Percentiles rank a stretch among this genome's conserved stretches.
Evolutionary conservation across 148 eudicot genomes (phyloP).

Genomic region (Rhododendron simsii): DNA sequence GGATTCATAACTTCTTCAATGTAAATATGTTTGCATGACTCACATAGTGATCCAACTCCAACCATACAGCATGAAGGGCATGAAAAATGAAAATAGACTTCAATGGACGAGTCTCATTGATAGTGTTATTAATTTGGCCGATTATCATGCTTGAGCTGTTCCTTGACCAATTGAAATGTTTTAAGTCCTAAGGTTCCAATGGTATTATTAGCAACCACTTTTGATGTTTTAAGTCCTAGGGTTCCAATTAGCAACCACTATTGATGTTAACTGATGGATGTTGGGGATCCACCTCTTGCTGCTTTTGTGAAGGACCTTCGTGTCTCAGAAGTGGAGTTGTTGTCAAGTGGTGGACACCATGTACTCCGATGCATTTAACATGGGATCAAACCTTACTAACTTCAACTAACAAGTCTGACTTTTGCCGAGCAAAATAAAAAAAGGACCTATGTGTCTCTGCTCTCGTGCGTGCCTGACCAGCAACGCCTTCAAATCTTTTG

Average conservation of each 20-base stretch:
- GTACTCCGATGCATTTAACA: neutral
- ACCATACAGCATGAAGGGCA: too few species aligned
- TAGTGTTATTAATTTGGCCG: too few species aligned
- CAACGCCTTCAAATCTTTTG: neutral
- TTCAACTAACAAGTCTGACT: neutral
- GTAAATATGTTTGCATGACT: too few species aligned
- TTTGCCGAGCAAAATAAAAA: too few species aligned
- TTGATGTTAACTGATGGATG: neutral
- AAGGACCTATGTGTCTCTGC: neutral
- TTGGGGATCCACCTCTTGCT: neutral
- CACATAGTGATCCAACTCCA: too few species aligned
- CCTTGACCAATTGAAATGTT: neutral
- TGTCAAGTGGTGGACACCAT: neutral
- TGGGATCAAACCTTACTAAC: neutral
- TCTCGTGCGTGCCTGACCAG: neutral
- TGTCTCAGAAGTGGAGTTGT: neutral
- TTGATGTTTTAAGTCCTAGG: too few species aligned
- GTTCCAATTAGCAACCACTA: neutral
- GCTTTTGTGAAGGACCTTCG: constrained; percentile 1
- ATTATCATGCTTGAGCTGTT: neutral
- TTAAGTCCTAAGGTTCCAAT: neutral
- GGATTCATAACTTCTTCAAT: too few species aligned
- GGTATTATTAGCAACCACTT: too few species aligned
- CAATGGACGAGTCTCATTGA: too few species aligned
- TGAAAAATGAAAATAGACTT: too few species aligned